Percentiles rank a stretch among this genome's conserved stretches.
Evolutionary conservation across 805 yeast species (phyloP).

Genomic region (Schwanniomyces polymorphus): DNA sequence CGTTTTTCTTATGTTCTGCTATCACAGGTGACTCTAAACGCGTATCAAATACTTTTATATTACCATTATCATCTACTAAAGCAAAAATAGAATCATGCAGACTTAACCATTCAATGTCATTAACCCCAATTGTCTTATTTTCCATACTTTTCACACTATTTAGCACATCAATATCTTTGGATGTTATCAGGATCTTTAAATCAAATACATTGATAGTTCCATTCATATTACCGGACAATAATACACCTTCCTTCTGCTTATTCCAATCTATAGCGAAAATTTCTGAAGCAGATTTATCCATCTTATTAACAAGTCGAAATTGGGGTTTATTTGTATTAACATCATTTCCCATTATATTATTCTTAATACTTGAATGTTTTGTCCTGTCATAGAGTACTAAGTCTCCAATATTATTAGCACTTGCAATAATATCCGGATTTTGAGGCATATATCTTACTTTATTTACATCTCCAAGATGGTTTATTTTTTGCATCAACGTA

Average conservation of each 20-base stretch:
- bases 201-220: conserved; percentile 73
- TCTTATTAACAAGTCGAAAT: conserved; percentile 40
- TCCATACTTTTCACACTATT: conserved; percentile 11
- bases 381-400: conserved; percentile 77
- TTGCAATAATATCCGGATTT: conserved; percentile 79
- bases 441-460: conserved; percentile 76
- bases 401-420: conserved; percentile 66
- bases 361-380: conserved; percentile 54
- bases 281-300: conserved; percentile 41
- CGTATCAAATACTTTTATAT: conserved; percentile 52
- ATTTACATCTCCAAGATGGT: conserved; percentile 72
- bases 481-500: conserved; percentile 55
- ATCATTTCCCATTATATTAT: conserved; percentile 19
- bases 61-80: conserved; percentile 65
- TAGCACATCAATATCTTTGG: conserved; percentile 13
- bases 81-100: conserved; percentile 62
- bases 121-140: conserved; percentile 50
- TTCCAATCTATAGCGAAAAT: conserved; percentile 82
- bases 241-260: conserved; percentile 52
- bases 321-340: conserved; percentile 47
- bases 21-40: conserved; percentile 28
- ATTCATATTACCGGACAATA: conserved; percentile 62
- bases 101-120: conserved; percentile 71
- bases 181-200: conserved; percentile 41
- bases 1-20: conserved; percentile 9